These are phyloP conservation scores for Pisolithus marmoratus DNA, from an alignment of 768 basidiomycete genomes.

Conservation along the genomic window DNA sequence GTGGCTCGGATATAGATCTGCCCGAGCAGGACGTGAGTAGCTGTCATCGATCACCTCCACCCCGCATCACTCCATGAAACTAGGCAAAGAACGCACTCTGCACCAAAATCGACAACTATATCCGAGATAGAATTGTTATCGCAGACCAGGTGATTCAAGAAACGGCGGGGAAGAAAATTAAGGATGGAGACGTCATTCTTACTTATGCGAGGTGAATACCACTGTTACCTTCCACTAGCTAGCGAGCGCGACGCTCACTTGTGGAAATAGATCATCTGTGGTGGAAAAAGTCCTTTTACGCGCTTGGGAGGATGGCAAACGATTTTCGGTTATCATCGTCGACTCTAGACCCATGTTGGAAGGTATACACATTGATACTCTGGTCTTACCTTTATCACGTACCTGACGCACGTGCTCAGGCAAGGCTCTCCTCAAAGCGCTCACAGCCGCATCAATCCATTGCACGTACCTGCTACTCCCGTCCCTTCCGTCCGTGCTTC, in stretches of 20 bases:
- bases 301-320: constrained; percentile 67
- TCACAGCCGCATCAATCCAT: constrained; percentile 65
- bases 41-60: not conserved
- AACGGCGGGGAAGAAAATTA: constrained; percentile 87
- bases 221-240: not conserved
- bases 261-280: constrained; percentile 72
- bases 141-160: constrained; percentile 93
- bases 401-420: constrained; percentile 39
- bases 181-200: constrained; percentile 86
- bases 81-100: constrained; percentile 87
- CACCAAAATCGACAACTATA: constrained; percentile 85
- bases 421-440: constrained; percentile 65
- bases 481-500: constrained; percentile 72
- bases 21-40: constrained; percentile 86
- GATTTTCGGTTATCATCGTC: constrained; percentile 86
- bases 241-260: constrained; percentile 2
- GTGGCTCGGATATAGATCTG: constrained; percentile 85
- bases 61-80: not conserved
- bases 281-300: constrained; percentile 85
- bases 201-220: constrained; percentile 79
- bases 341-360: constrained; percentile 95
- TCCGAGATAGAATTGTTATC: constrained; percentile 87
- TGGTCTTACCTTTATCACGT: not conserved
- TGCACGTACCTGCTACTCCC: constrained; percentile 92
- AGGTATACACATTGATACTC: constrained; percentile 39